phyloP scores from a whole-genome alignment of 495 filamentous ascomycete genomes.

The Penicillium subrubescens region DNA sequence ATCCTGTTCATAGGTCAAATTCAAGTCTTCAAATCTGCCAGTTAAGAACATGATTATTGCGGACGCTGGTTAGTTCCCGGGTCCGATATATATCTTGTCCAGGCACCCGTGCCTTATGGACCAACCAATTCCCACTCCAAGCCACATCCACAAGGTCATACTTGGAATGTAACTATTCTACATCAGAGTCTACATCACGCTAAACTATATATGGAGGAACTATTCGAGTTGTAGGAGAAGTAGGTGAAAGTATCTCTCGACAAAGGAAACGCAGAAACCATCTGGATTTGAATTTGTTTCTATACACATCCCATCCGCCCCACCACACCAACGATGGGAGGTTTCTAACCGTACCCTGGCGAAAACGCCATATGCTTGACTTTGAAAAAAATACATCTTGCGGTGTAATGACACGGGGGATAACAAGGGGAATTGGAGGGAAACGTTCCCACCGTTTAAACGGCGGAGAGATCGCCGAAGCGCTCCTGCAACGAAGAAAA shows the following conservation, averaged over 20 bases:
- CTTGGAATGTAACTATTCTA: neutral
- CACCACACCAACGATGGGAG: slow-evolving; percentile 28
- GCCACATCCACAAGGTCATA: neutral
- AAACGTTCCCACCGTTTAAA: slow-evolving; percentile 60
- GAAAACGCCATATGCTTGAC: slow-evolving; percentile 37
- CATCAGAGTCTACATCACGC: neutral
- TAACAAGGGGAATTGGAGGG: slow-evolving; percentile 31
- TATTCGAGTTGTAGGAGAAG: neutral
- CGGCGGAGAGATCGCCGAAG: slow-evolving; percentile 92
- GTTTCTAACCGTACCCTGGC: slow-evolving; percentile 26
- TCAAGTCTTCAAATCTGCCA: too few species aligned
- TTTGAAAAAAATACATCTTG: slow-evolving; percentile 35
- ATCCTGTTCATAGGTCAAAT: too few species aligned
- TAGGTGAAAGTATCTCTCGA: neutral
- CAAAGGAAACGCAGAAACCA: slow-evolving; percentile 33
- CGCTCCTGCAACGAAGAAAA: slow-evolving; percentile 67
- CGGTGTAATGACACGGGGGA: slow-evolving; percentile 43
- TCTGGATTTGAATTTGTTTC: slow-evolving; percentile 47
- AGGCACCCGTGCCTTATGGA: neutral
- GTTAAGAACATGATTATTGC: too few species aligned
- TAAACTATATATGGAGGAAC: neutral
- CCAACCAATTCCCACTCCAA: neutral
- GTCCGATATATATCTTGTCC: neutral
- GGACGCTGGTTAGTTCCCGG: too few species aligned
- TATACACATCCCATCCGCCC: slow-evolving; percentile 47